Evolutionary conservation across 345 rosid species (phyloP), one percentile per base, ranked within the genome.

Genomic region (Ricinus communis): DNA sequence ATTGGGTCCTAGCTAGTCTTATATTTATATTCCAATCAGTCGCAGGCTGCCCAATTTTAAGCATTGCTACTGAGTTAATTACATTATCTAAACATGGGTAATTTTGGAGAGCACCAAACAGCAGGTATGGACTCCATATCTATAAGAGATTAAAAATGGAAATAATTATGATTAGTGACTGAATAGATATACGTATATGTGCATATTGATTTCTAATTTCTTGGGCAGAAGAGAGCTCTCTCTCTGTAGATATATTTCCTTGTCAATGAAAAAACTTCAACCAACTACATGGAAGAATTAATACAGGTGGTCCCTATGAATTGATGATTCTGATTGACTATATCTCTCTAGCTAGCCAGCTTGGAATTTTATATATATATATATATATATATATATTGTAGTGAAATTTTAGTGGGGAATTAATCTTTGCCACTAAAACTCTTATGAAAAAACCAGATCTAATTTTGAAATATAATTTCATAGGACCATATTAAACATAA

Each of bases 221-320:
- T 14, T 3, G 25, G 1, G 8, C 21, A 46, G 28, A 3, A 46
- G 57, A 27, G 22, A 65, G 33, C 5, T 58, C 11, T n/a, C n/a
- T n/a, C n/a, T 58, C 45, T 59, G 7, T 18, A 36, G 19, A 36
- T 60, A 1, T 16, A 43, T 57, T 43, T 45, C 65, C 54, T 59
- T 31, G 49, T 47, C 50, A 33, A 70, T 61, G 66, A 70, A 56
- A n/a, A 66, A 70, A 24, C 24, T 59, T 59, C 56, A 49, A 24
- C 60, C 67, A 71, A 61, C 68, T 51, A 61, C 67, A 49, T 49
- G 60, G 50, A 61, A 24, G 49, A 71, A 70, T 59, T 70, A 70
- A 70, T 60, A 60, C 47, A 36, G 22, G 74, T 71, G 74, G 74
- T 61, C 74, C 74, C 43, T 49, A 49, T 19, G 9, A 36, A 21